phyloP scores from a whole-genome alignment of 75 land plant genomes.

The Pseudotsuga menziesii region DNA sequence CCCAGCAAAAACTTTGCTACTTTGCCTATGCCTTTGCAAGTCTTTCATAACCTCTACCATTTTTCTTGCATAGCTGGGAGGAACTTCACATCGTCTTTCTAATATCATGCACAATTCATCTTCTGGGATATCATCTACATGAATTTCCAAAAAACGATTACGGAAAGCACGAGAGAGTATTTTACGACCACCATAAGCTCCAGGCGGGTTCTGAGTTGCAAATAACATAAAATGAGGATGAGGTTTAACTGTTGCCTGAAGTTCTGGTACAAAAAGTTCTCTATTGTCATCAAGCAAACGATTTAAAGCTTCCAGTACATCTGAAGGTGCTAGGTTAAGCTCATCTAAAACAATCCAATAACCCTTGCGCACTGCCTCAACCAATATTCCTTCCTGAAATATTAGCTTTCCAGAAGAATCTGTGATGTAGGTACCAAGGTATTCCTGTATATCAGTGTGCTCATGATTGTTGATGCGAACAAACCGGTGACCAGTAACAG shows the following conservation, averaged over 20 bases:
- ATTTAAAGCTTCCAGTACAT: constrained; percentile 95
- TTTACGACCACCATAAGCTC: constrained; percentile 93
- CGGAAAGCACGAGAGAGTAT: constrained; percentile 97
- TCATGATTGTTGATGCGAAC: constrained; percentile 99
- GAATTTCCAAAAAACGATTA: constrained; percentile 95
- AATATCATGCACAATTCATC: constrained; percentile 75
- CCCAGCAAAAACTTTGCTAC: constrained; percentile 96
- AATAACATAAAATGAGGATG: constrained; percentile 99
- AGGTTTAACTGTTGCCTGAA: constrained; percentile 65
- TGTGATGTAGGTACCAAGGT: constrained; percentile 84
- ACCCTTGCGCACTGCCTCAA: constrained; percentile 90
- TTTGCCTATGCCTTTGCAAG: constrained; percentile 79
- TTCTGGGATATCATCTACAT: constrained; percentile 96
- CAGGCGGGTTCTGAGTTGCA: constrained; percentile 99
- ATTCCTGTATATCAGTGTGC: constrained; percentile 96
- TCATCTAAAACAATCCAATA: constrained; percentile 98
- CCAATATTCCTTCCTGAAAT: constrained; percentile 89
- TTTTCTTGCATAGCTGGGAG: constrained; percentile 75
- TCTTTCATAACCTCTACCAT: constrained; percentile 99
- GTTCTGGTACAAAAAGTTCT: constrained; percentile 95
- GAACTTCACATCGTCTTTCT: constrained; percentile 74
- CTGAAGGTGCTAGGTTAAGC: constrained; percentile 95
- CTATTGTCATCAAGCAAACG: constrained; percentile 94
- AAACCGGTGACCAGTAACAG: constrained; percentile 78
- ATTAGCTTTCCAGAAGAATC: constrained; percentile 76